Evolutionary conservation across 805 yeast species (phyloP), one percentile per base, ranked within the genome.

Genomic region (Spathaspora sp.): DNA sequence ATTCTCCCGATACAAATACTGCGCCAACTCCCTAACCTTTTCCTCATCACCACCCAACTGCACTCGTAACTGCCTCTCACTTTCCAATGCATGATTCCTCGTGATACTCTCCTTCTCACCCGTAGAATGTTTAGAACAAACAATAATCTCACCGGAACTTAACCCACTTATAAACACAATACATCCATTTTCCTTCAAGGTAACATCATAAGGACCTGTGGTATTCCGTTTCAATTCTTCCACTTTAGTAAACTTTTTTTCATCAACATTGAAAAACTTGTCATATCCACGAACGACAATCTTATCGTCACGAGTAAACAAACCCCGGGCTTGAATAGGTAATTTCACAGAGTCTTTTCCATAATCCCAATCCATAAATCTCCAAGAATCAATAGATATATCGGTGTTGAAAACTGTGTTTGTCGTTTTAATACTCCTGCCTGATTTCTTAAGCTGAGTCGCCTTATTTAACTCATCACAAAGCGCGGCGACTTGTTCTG

Each of bases 141-240:
- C 97, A 2, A 93, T 76, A 14, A 94, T 67, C 0, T 87, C 79
- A 0, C 96, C 97, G 59, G 86, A 85, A 18, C 72, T 77, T 16
- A 89, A 67, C 0, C 93, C 97, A 1, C 96, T 77, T 12, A 94
- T 77, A 53, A 94, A 82, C 1, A 89, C 83, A 49, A 94, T 91
- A 61, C 97, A 94, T 0, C 99, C 99, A 63, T 94, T 94, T 52
- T 96, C 96, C 64, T 94, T 94, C 38, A 86, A 74, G 0, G 97
- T 84, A 2, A 91, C 80, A 17, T 79, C 80, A 65, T 86, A 94
- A 0, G 97, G 97, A 0, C 97, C 97, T 4, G 42, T 31, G 0
- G 94, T 85, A 16, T 52, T 43, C 0, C 57, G 46, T n/a, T 61
- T 58, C 4, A 91, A 62, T 57, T 64, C 60, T 0, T 67, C 68